A percentile compares a stretch with the other conserved stretches of the same genome.
Evolutionary conservation across 78 protist genomes (phyloP).

Genomic region (Pigoraptor vietnamica): DNA sequence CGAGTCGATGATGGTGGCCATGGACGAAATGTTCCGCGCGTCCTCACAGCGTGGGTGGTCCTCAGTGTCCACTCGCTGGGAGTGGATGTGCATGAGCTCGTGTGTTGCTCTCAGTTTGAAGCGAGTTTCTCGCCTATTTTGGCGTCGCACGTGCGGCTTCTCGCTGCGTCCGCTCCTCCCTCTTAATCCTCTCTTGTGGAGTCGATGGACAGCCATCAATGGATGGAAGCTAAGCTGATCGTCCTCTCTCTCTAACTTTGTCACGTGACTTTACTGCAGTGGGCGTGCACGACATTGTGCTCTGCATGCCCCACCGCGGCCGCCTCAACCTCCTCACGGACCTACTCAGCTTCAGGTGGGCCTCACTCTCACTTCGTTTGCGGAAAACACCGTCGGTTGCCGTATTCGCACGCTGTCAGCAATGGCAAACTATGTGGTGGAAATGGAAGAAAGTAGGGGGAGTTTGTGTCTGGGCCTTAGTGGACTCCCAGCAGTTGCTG

Average conservation of each 20-base stretch:
- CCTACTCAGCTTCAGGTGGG: neutral
- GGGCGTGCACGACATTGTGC: conserved; percentile 72
- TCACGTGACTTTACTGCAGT: neutral
- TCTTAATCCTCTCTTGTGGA: neutral
- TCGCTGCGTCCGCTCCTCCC: neutral
- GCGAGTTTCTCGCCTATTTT: neutral
- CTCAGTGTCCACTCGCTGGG: neutral
- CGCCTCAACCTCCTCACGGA: conserved; percentile 76
- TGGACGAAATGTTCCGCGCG: neutral
- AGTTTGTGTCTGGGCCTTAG: too few species aligned
- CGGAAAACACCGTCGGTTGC: too few species aligned
- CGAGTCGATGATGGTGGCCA: conserved; percentile 58
- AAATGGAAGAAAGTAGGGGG: too few species aligned
- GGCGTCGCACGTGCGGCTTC: neutral
- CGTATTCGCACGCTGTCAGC: too few species aligned
- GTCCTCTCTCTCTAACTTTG: neutral
- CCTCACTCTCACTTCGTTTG: too few species aligned
- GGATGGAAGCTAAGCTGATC: too few species aligned
- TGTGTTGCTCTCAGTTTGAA: neutral
- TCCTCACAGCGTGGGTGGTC: neutral
- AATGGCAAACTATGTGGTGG: too few species aligned
- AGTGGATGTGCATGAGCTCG: neutral
- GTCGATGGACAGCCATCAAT: too few species aligned
- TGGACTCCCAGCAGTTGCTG: too few species aligned
- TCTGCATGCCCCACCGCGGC: conserved; percentile 97